Evolutionary conservation across 306 rosid species (phyloP).

Genomic region (Potentilla sterilis): DNA sequence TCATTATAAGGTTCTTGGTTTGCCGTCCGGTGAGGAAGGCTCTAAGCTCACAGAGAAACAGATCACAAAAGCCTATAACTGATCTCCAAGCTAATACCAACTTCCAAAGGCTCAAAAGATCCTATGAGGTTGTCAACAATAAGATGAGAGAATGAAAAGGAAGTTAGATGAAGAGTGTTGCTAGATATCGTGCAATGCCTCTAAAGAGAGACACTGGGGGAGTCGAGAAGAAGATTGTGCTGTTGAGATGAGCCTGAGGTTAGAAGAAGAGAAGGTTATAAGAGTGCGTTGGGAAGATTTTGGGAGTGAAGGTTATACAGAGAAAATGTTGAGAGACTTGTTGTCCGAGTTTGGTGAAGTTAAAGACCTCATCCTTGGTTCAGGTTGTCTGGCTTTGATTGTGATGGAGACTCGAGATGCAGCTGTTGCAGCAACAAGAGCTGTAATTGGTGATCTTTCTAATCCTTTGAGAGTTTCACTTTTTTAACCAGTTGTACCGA

Average conservation of each 20-base stretch:
- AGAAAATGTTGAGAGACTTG: too few relatives aligned
- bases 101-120: constrained; percentile 64
- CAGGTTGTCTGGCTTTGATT: too few relatives aligned
- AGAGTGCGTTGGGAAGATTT: too few relatives aligned
- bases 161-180: constrained; percentile 66
- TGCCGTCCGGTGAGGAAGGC: constrained; percentile 78
- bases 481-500: constrained; percentile 48
- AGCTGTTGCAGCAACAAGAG: too few relatives aligned
- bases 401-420: too few relatives aligned
- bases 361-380: too few relatives aligned
- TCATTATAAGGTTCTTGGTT: constrained; percentile 70
- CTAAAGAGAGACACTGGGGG: not conserved
- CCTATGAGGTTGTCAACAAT: constrained; percentile 76
- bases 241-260: too few relatives aligned
- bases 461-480: constrained; percentile 27
- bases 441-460: too few relatives aligned
- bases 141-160: constrained; percentile 64
- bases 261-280: too few relatives aligned
- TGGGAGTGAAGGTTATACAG: too few relatives aligned
- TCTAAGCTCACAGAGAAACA: constrained; percentile 64
- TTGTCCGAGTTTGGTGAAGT: too few relatives aligned
- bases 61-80: constrained; percentile 56
- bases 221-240: constrained; percentile 8
- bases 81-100: constrained; percentile 64
- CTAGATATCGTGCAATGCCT: constrained; percentile 65